phyloP scores from a whole-genome alignment of 805 yeast species.

The Kluyveromyces wickerhamii region DNA sequence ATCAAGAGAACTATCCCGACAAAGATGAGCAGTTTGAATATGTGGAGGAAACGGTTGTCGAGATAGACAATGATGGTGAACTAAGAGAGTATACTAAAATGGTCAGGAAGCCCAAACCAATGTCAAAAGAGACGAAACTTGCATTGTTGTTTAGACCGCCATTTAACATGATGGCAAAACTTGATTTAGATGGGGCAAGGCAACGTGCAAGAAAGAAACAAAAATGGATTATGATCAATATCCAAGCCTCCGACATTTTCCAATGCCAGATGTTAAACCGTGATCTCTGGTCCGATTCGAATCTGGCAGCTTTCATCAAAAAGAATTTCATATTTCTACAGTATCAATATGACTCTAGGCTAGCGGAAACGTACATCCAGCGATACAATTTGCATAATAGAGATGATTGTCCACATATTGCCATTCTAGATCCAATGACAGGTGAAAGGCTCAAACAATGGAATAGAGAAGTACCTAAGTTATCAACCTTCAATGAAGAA shows the following conservation, averaged over 20 bases:
- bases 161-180: constrained; percentile 69
- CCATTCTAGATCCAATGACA: constrained; percentile 89
- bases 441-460: constrained; percentile 82
- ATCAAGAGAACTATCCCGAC: constrained; percentile 33
- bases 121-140: constrained; percentile 42
- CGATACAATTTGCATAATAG: constrained; percentile 57
- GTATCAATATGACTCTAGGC: constrained; percentile 68
- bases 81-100: constrained; percentile 26
- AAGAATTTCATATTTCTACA: constrained; percentile 78
- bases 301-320: constrained; percentile 54
- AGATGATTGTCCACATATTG: constrained; percentile 68
- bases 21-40: constrained; percentile 31
- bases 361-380: constrained; percentile 62
- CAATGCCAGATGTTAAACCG: constrained; percentile 85
- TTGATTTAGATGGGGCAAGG: constrained; percentile 69
- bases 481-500: constrained; percentile 54
- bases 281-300: constrained; percentile 78
- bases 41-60: constrained; percentile 27
- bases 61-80: constrained; percentile 32
- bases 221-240: constrained; percentile 81
- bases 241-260: constrained; percentile 81
- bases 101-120: constrained; percentile 19
- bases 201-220: constrained; percentile 46
- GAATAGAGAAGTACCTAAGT: constrained; percentile 56
- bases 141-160: constrained; percentile 90